Base-by-base conservation (phyloP, 495 filamentous ascomycete genomes). In the Lichenothelia convexa region DNA sequence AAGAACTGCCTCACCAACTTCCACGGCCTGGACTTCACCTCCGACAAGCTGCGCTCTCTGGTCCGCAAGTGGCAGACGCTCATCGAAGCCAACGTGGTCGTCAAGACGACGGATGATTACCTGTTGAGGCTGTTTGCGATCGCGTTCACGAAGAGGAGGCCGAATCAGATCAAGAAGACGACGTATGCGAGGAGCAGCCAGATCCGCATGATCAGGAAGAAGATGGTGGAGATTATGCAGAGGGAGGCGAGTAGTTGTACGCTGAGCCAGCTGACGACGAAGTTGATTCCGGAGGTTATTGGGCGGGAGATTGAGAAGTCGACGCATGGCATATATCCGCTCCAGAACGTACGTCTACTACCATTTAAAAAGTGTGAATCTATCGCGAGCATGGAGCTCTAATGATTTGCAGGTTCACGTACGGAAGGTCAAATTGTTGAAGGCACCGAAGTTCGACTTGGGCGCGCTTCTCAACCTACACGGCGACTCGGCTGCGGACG, bases 1-100 rank as follows among this genome's bases (percentile, higher is more conserved):
- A 94, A 93, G 74, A 97, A 93, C 75, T 97, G 89, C 65, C 70
- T 97, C 51, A 97, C 89, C 67, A 95, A 95, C 73, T 97, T 97
- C 78, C 87, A 97, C 70, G 89, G 89, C 49, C 73, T 97, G 58
- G 89, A 97, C 68, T 95, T 97, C 75, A 97, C 89, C 49, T 94
- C 91, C 49, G 89, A 97, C 75, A 95, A 95, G 73, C 73, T 97
- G 47, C 80, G 89, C 51, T 97, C 89, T 37, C 75, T 97, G 41
- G 89, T 97, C 47, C 86, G 89, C 65, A 97, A 97, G 66, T 97
- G 89, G 89, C 89, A 97, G 67, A 76, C 84, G 32, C 68, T 97
- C 50, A 97, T 97, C 51, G 89, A 97, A 74, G 89, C 89, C 68
- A 97, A 97, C 58, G 74, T 94, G 54, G 92, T 91, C 45, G 83